Percentiles rank a stretch among this genome's conserved stretches.
phyloP scores from a whole-genome alignment of 2,329 filamentous ascomycete genomes.

The Trichoderma sp. region DNA sequence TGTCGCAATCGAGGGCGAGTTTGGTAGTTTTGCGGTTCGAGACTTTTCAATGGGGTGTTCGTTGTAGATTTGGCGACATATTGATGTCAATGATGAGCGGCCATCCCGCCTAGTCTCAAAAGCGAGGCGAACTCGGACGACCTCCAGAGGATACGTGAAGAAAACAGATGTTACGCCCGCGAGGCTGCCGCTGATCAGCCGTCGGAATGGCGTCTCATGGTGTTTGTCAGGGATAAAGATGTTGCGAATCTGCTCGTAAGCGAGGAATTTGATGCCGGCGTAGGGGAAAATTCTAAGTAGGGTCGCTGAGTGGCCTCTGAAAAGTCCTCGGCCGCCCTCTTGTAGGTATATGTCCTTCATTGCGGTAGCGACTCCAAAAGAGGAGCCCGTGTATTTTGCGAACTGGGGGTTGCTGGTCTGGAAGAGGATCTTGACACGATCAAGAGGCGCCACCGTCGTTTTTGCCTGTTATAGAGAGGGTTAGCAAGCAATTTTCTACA shows the following conservation, averaged over 20 bases:
- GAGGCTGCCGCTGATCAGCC: slow-evolving; percentile 73
- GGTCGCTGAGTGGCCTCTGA: slow-evolving; percentile 92
- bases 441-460: slow-evolving; percentile 91
- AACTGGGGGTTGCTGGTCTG: slow-evolving; percentile 94
- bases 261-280: slow-evolving; percentile 95
- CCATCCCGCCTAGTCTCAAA: slow-evolving; percentile 85
- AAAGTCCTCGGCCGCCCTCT: slow-evolving; percentile 78
- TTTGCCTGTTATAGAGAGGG: slow-evolving; percentile 67
- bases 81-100: slow-evolving; percentile 71
- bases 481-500: slow-evolving; percentile 20
- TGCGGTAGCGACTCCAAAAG: slow-evolving; percentile 80
- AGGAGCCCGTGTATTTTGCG: slow-evolving; percentile 87
- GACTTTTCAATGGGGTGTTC: slow-evolving; percentile 61
- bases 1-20: slow-evolving; percentile 39
- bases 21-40: slow-evolving; percentile 38
- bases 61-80: slow-evolving; percentile 84
- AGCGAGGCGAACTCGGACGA: slow-evolving; percentile 87
- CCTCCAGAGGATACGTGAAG: slow-evolving; percentile 92
- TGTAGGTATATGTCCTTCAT: slow-evolving; percentile 80
- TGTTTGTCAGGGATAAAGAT: slow-evolving; percentile 70
- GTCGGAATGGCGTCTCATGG: slow-evolving; percentile 79
- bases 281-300: slow-evolving; percentile 95
- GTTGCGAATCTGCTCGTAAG: slow-evolving; percentile 93
- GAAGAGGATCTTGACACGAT: slow-evolving; percentile 98
- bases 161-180: slow-evolving; percentile 91